Evolutionary conservation across 805 yeast genomes (phyloP).

Genomic region (Saccharomycopsis sp.): DNA sequence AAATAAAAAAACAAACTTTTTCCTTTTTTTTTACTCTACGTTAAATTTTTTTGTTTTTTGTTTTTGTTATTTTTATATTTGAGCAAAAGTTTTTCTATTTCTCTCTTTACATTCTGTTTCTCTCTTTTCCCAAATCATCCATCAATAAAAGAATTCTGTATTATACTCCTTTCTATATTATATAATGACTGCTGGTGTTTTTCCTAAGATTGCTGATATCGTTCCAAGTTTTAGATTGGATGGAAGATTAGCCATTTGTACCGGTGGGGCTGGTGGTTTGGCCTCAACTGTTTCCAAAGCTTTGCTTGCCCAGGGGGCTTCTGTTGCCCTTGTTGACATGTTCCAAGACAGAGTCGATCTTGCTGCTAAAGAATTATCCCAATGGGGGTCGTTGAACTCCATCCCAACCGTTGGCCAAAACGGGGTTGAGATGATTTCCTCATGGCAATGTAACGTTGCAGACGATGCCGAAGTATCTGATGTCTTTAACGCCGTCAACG

Average conservation of each 20-base stretch:
- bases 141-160: too few relatives aligned
- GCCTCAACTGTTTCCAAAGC: conserved; percentile 53
- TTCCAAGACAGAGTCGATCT: conserved; percentile 50
- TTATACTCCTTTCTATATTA: too few relatives aligned
- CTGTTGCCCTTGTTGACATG: conserved; percentile 52
- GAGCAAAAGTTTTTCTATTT: too few relatives aligned
- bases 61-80: too few relatives aligned
- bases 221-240: conserved; percentile 48
- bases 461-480: conserved; percentile 42
- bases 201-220: conserved; percentile 26
- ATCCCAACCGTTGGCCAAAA: conserved; percentile 26
- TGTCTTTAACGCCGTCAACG: conserved; percentile 42
- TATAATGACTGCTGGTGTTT: conserved; percentile 16
- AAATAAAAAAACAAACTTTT: too few relatives aligned
- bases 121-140: too few relatives aligned
- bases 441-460: conserved; percentile 58
- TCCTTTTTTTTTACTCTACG: too few relatives aligned
- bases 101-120: too few relatives aligned
- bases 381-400: conserved; percentile 37
- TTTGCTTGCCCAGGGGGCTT: conserved; percentile 38
- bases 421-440: conserved; percentile 31
- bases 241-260: conserved; percentile 53
- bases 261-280: conserved; percentile 65
- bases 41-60: too few relatives aligned
- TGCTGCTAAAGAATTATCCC: conserved; percentile 40